A percentile compares a stretch with the other conserved stretches of the same genome.
Conservation (phyloP, 2,329 filamentous ascomycete species). For the Phyllosticta capitalensis region DNA sequence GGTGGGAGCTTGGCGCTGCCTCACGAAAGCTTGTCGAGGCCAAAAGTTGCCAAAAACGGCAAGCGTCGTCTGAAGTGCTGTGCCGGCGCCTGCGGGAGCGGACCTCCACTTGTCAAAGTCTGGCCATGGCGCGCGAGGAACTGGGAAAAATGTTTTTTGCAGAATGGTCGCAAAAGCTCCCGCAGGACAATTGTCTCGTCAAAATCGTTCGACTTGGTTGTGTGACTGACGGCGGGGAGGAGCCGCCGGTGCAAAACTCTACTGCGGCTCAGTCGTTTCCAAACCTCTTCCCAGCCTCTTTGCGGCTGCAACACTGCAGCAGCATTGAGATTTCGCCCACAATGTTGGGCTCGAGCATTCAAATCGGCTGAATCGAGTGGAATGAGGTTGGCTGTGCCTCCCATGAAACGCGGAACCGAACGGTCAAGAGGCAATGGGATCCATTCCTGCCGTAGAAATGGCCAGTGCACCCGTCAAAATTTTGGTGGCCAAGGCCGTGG, state of each 20-base stretch:
- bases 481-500: not conserved
- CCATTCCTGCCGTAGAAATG: not conserved
- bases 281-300: not conserved
- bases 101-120: not conserved
- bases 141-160: too few relatives aligned
- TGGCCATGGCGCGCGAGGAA: not conserved
- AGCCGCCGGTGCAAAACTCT: not conserved
- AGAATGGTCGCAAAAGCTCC: too few relatives aligned
- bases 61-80: not conserved
- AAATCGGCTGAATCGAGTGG: not conserved
- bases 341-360: not conserved
- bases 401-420: not conserved
- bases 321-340: not conserved
- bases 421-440: not conserved
- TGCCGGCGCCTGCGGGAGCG: not conserved
- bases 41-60: not conserved
- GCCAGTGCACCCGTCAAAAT: not conserved
- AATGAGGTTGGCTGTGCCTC: not conserved
- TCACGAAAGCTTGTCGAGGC: slow-evolving; percentile 6
- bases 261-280: not conserved
- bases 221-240: not conserved
- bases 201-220: not conserved
- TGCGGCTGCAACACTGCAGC: not conserved
- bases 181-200: not conserved
- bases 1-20: slow-evolving; percentile 2